Base-by-base conservation (phyloP, 768 basidiomycete species). In the Hypholoma sublateritium region DNA sequence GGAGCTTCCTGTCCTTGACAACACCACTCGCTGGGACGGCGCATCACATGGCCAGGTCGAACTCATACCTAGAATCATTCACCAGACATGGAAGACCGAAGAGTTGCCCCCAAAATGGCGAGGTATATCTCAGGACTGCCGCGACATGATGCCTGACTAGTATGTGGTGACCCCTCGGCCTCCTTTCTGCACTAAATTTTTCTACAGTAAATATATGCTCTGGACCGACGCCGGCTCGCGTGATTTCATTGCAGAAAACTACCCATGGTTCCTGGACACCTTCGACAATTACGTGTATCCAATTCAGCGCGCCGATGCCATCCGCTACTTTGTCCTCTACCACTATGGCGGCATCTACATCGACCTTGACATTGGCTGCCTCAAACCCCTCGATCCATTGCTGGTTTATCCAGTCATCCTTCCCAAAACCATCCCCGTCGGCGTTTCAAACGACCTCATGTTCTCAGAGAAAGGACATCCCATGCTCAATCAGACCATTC, bases 81-180 rank as follows among this genome's bases (percentile, higher is more conserved):
- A 99, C 72, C 96, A 98, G 82, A 98, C 97, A 21, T 99, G 97
- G 97, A 97, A 95, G 79, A 86, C 89, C 9, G 89, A 95, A 53
- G 83, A 82, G 0, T 78, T 99, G 21, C 97, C 97, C 2, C 72
- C 77, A 43, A 81, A 83, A 58, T 99, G 95, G 95, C 81, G 82
- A 59, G 76, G 74, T 39, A 80, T 95, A 44, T 94, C 94, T 24
- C 81, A 92, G 69, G 86, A 79, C 25, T 98, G 97, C 75, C 82
- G 88, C 56, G 85, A 90, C 65, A 87, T 97, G 80, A 95, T 95
- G 87, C 83, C 92, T 5, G 95, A 97, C 80, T 99, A 97, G 95
- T 97, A 70, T 66, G 95, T 84, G 19, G 51, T 32, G 3, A 25
- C 34, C 54, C 50, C 55, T 53, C 41, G 56, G 50, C 24, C 8